These are phyloP conservation scores for Bidens hawaiensis DNA, from an alignment of 140 eudicot species.

Conservation along the genomic window DNA sequence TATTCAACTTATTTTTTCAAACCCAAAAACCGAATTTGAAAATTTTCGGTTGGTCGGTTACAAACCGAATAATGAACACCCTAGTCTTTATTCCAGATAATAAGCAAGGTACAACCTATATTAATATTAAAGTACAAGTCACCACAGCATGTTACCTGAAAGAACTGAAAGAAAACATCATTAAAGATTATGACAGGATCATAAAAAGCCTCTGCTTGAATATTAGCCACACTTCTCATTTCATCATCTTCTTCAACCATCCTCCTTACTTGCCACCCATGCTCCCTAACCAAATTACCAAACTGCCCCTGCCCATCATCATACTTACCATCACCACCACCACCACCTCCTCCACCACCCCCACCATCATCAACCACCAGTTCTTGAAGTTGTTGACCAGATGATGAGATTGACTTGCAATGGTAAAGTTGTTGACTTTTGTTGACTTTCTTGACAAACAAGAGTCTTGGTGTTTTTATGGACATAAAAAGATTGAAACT, in stretches of 20 bases:
- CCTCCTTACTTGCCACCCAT: slow-evolving; percentile 88
- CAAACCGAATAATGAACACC: too few relatives aligned
- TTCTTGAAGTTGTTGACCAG: slow-evolving; percentile 30
- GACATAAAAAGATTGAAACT: slow-evolving; percentile 22
- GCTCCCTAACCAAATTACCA: slow-evolving; percentile 48
- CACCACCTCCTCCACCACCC: slow-evolving; percentile 13
- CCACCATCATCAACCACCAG: slow-evolving; percentile 9
- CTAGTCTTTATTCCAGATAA: too few relatives aligned
- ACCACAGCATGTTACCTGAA: slow-evolving; percentile 40
- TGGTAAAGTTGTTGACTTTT: slow-evolving; percentile 23
- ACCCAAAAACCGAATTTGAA: too few relatives aligned
- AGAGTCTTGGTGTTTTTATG: slow-evolving; percentile 11
- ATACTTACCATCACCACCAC: slow-evolving; percentile 18
- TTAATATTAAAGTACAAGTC: neutral
- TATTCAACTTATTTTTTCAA: too few relatives aligned
- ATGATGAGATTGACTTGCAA: slow-evolving; percentile 26
- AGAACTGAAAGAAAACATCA: slow-evolving; percentile 70
- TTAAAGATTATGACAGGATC: slow-evolving; percentile 58
- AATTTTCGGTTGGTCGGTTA: too few relatives aligned
- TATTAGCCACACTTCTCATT: slow-evolving; percentile 68
- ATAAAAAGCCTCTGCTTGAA: slow-evolving; percentile 92
- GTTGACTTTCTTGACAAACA: slow-evolving; percentile 23
- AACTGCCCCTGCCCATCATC: slow-evolving; percentile 30
- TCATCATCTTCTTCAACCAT: slow-evolving; percentile 67
- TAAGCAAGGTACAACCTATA: slow-evolving; percentile 1